Evolutionary conservation across 139 green algal species (phyloP).

Genomic region (Gonium pectorale): DNA sequence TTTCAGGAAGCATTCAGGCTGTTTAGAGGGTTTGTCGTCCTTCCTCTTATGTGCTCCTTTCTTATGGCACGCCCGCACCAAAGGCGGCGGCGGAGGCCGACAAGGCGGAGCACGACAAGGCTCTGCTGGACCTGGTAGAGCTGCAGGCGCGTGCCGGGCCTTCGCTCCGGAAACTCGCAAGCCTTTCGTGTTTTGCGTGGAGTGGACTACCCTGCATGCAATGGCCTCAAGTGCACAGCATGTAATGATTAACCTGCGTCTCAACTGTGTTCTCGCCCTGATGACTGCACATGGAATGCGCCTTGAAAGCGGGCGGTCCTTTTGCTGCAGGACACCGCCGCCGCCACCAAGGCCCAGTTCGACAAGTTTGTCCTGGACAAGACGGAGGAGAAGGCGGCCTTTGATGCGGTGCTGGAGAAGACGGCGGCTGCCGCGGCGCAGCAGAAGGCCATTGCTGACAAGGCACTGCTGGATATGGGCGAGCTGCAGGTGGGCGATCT

Average conservation of each 20-base stretch:
- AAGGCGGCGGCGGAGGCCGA: background rate
- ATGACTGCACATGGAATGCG: too few relatives aligned
- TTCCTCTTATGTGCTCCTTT: too few relatives aligned
- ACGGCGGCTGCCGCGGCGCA: background rate
- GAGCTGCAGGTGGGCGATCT: background rate
- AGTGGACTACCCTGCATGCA: background rate
- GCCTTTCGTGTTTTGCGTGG: too few relatives aligned
- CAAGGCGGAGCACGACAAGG: constrained; percentile 24
- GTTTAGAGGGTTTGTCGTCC: too few relatives aligned
- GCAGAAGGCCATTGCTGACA: constrained; percentile 34
- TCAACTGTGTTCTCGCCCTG: background rate
- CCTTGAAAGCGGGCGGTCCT: too few relatives aligned
- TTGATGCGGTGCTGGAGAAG: constrained; percentile 11
- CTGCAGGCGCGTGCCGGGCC: background rate
- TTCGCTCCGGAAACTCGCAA: background rate
- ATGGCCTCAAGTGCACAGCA: too few relatives aligned
- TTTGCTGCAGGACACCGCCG: background rate
- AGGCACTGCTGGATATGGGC: constrained; percentile 16
- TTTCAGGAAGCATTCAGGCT: too few relatives aligned
- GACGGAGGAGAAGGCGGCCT: constrained; percentile 36
- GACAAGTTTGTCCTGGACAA: constrained; percentile 39
- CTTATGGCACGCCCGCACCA: too few relatives aligned
- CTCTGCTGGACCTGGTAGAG: background rate
- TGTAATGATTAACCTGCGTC: too few relatives aligned
- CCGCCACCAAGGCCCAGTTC: constrained; percentile 2